phyloP scores from a whole-genome alignment of 2,329 filamentous ascomycete genomes.

The Colletotrichum sp. region DNA sequence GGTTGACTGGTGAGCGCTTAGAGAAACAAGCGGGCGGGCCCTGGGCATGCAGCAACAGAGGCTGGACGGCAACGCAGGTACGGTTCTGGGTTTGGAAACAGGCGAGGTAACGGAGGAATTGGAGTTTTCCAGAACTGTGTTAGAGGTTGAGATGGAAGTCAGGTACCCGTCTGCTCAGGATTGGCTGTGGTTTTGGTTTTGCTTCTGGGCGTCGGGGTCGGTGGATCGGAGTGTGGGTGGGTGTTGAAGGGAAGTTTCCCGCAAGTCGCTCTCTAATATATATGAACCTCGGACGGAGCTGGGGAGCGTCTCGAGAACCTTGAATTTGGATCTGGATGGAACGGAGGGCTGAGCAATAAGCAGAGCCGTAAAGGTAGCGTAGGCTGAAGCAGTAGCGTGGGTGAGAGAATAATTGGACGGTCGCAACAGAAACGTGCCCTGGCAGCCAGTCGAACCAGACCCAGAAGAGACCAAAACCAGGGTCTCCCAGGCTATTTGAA shows the following conservation, averaged over 20 bases:
- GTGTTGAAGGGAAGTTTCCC: constrained; percentile 1
- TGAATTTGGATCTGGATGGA: background rate
- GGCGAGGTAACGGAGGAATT: constrained; percentile 18
- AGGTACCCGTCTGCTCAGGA: constrained; percentile 2
- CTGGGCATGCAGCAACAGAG: background rate
- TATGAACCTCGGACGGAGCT: constrained; percentile 20
- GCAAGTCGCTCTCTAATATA: constrained; percentile 14
- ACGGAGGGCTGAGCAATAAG: background rate
- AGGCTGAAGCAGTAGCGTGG: constrained; percentile 14
- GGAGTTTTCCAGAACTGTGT: background rate
- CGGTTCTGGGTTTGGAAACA: constrained; percentile 8
- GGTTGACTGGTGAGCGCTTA: constrained; percentile 37
- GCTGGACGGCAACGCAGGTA: constrained; percentile 13
- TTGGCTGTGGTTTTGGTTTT: background rate
- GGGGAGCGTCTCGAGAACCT: constrained; percentile 13
- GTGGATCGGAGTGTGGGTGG: background rate
- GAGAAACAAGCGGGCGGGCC: constrained; percentile 20
- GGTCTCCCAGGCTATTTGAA: constrained; percentile 16
- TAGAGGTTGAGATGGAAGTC: constrained; percentile 18
- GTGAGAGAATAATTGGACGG: constrained; percentile 14
- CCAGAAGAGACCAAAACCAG: background rate
- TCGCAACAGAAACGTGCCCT: background rate
- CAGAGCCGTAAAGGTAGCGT: background rate
- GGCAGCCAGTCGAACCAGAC: background rate
- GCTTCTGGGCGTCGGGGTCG: background rate